A percentile compares a stretch with the other conserved stretches of the same genome.
These are phyloP conservation scores for Phytophthora rubi DNA, from an alignment of 352 stramenopile species.

Conservation along the genomic window DNA sequence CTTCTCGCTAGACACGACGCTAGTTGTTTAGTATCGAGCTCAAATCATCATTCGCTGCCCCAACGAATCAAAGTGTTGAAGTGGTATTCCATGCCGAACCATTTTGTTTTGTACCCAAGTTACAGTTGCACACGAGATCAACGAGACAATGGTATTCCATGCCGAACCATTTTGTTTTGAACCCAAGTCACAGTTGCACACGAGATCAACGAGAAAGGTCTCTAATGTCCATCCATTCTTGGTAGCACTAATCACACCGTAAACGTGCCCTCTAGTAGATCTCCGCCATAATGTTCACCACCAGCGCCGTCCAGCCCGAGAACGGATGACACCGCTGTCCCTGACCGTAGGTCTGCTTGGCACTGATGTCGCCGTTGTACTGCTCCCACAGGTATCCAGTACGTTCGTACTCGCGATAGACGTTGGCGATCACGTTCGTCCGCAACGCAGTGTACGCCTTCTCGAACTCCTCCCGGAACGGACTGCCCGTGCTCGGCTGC, in stretches of 20 bases:
- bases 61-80: too few relatives aligned
- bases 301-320: constrained; percentile 93
- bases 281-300: constrained; percentile 94
- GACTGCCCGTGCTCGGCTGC: constrained; percentile 41
- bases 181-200: too few relatives aligned
- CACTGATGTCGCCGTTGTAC: constrained; percentile 85
- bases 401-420: constrained; percentile 82
- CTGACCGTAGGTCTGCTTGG: constrained; percentile 57
- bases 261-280: constrained; percentile 68
- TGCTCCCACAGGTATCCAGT: constrained; percentile 95
- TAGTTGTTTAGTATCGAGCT: too few relatives aligned
- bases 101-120: too few relatives aligned
- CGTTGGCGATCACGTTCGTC: constrained; percentile 64
- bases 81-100: too few relatives aligned
- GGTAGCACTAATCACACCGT: background rate
- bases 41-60: too few relatives aligned
- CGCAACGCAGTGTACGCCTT: constrained; percentile 61
- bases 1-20: too few relatives aligned
- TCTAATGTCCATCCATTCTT: too few relatives aligned
- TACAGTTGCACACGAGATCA: too few relatives aligned
- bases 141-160: too few relatives aligned
- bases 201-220: too few relatives aligned
- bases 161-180: too few relatives aligned
- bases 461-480: constrained; percentile 52
- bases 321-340: constrained; percentile 93